Evolutionary conservation across 139 green algal genomes (phyloP), one percentile per base, ranked within the genome.

Genomic region (Coelastrella sp.): DNA sequence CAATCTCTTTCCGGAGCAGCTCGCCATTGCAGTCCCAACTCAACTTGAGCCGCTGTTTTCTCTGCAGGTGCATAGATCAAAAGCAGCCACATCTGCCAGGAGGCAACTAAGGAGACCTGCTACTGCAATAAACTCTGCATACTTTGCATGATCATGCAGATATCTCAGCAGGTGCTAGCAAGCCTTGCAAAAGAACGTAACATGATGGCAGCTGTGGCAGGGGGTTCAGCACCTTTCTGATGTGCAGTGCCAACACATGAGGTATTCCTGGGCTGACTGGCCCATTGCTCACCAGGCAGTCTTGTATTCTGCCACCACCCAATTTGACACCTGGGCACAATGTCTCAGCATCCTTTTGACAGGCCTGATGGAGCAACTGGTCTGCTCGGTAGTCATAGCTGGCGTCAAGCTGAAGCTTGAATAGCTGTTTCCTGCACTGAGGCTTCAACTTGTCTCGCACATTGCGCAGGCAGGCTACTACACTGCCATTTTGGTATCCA

Each of bases 1-100:
- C 91, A 38, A 94, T 88, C 83, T 98, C 94, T 88, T 96, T 91
- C 0, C 93, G 86, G 86, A 96, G 95, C 45, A 98, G 91, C 86
- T 97, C 90, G 76, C 93, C 92, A 83, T 94, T 87, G 77, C 95
- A 98, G 11, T 91, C 89, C 89, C 89, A 95, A 0, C 84, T 88
- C 60, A 96, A 69, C 67, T 87, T 66, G 43, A 86, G 6, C 11
- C 50, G 43, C 35, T 74, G 74, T 8, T 74, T 27, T 3, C 81
- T 53, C 41, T 87, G 67, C 37, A 57, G n/a, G 2, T 34, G 45
- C 8, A 77, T 19, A 13, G 3, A 40, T 30, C n/a, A 4, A 66
- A 23, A 66, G 27, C 0, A 32, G 23, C 2, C 2, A 32, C 57
- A 32, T 34, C 19, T 2, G 57, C 15, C 57, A 2, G 11, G 0